Evolutionary conservation across 2,329 filamentous ascomycete species (phyloP), one percentile per base, ranked within the genome.

Genomic region (Calonectria pseudoreteaudii): DNA sequence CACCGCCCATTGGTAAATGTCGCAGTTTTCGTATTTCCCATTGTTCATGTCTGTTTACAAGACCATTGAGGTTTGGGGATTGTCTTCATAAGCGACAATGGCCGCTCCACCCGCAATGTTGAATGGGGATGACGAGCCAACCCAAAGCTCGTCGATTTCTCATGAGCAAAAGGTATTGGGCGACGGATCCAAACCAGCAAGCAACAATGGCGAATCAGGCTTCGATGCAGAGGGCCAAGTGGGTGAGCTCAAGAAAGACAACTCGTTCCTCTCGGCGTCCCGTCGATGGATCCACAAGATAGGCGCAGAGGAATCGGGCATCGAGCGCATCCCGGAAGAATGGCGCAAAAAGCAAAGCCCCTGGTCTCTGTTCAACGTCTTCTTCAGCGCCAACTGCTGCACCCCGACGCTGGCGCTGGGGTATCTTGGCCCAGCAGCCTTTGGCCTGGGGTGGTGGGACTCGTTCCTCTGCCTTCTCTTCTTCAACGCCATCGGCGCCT

Each of bases 361-460:
- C 34, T 49, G 38, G 38, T 30, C 38, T 10, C 41, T 65, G 4
- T 65, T 47, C 60, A 65, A 47, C 9, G 28, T 65, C 7, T 65
- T 65, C 26, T 65, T 65, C 60, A 31, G 26, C 20, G 60, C 60
- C 18, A 65, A 65, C 26, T 65, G 38, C 41, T 47, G 41, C 41
- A 65, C 60, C 10, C 38, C 60, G 5, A 65, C 60, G 3, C 30
- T 65, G 41, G 60, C 60, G 3, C 41, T 65, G 26, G 60, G 60
- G 16, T 65, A 65, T 20, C 60, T 65, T 4, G 60, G 38, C 14
- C 38, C 60, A 3, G 41, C 60, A 3, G 7, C 38, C 7, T 65
- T 65, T 10, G 60, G 60, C 3, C 38, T 65, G 18, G 60, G 60
- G 4, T 65, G 60, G 60, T 65, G 60, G 60, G 60, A 65, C 30